Evolutionary conservation across 306 rosid genomes (phyloP).

Genomic region (Clitoria ternatea): DNA sequence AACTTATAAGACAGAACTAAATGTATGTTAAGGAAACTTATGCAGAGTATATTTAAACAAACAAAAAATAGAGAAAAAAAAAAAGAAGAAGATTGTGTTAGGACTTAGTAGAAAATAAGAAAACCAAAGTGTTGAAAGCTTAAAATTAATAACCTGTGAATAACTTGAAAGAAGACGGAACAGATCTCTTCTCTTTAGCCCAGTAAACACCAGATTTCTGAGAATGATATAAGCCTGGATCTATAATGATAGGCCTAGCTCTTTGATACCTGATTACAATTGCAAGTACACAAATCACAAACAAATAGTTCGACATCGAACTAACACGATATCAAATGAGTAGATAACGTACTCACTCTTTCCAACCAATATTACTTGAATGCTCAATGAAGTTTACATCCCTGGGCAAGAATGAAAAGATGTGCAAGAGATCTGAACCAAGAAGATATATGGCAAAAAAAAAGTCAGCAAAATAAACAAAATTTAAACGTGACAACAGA

Average conservation of each 20-base stretch:
- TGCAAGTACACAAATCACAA: conserved; percentile 12
- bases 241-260: conserved; percentile 78
- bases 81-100: neutral
- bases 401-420: conserved; percentile 82
- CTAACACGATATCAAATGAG: conserved; percentile 7
- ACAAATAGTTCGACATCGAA: neutral
- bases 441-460: conserved; percentile 4
- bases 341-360: conserved; percentile 60
- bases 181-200: conserved; percentile 88
- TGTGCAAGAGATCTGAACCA: conserved; percentile 74
- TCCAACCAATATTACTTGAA: conserved; percentile 87
- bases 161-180: conserved; percentile 85
- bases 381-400: conserved; percentile 86
- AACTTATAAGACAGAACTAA: neutral
- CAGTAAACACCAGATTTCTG: conserved; percentile 82
- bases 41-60: neutral
- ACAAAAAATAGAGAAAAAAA: neutral
- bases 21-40: neutral
- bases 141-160: conserved; percentile 58
- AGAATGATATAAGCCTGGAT: conserved; percentile 81
- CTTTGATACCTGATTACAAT: conserved; percentile 53
- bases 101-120: neutral
- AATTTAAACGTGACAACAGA: neutral
- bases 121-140: neutral
- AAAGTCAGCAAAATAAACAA: conserved; percentile 26